Percentiles rank a stretch among this genome's conserved stretches.
phyloP scores from a whole-genome alignment of 2,329 filamentous ascomycete genomes.

The Thermoascus crustaceus region DNA sequence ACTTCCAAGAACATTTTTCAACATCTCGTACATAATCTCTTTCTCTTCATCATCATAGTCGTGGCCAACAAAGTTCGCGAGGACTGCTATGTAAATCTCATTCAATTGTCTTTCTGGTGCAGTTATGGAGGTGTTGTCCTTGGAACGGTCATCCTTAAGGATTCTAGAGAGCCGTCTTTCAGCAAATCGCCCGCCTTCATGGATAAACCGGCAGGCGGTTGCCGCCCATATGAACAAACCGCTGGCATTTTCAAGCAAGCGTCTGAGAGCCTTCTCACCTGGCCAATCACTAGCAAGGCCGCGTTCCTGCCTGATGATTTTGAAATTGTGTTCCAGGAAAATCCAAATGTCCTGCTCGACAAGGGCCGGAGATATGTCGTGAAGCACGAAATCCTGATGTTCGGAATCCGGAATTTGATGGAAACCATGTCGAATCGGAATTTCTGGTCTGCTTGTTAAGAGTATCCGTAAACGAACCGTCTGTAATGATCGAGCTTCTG shows the following conservation, averaged over 20 bases:
- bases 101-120: constrained; percentile 9
- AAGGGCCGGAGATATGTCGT: background rate
- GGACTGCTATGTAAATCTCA: constrained; percentile 7
- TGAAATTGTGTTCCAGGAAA: background rate
- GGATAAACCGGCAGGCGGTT: constrained; percentile 16
- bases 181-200: constrained; percentile 7
- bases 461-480: background rate
- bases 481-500: background rate
- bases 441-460: constrained; percentile 1
- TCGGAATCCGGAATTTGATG: background rate
- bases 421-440: background rate
- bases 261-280: constrained; percentile 5
- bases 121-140: background rate
- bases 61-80: background rate
- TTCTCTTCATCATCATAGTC: background rate
- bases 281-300: constrained; percentile 7
- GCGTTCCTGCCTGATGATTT: background rate
- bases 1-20: constrained; percentile 2
- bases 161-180: constrained; percentile 5
- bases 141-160: constrained; percentile 3
- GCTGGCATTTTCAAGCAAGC: constrained; percentile 15
- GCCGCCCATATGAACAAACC: constrained; percentile 26
- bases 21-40: background rate
- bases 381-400: background rate
- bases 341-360: background rate